phyloP scores from a whole-genome alignment of 768 basidiomycete species.

The Lactifluus rugatus region DNA sequence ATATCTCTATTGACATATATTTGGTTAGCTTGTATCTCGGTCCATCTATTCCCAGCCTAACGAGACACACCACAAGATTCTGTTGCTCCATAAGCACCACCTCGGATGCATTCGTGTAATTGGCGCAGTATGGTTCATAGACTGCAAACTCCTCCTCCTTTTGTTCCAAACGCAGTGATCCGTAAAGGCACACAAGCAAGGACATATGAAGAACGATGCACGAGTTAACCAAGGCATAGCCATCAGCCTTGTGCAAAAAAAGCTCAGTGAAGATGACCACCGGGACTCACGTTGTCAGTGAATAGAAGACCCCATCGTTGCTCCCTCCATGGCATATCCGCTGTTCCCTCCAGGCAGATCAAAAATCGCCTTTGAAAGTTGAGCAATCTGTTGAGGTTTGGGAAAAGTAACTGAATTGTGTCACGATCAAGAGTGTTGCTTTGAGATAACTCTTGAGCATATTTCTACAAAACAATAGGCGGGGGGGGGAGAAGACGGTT shows the following conservation, averaged over 20 bases:
- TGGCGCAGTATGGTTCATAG: conserved; percentile 96
- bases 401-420: conserved; percentile 92
- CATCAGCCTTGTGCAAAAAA: conserved; percentile 29
- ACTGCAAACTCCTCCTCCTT: conserved; percentile 94
- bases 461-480: conserved; percentile 50
- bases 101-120: conserved; percentile 81
- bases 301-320: conserved; percentile 86
- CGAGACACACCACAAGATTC: conserved; percentile 62
- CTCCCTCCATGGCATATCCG: conserved; percentile 71
- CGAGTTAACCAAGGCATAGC: conserved; percentile 29
- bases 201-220: conserved; percentile 26
- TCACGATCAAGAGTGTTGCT: conserved; percentile 85
- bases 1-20: conserved; percentile 42
- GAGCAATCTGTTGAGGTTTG: conserved; percentile 85
- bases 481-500: no score
- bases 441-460: conserved; percentile 73
- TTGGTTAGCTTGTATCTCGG: conserved; percentile 17
- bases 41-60: neutral
- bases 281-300: conserved; percentile 61
- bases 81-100: conserved; percentile 81
- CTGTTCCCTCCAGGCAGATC: conserved; percentile 79
- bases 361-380: conserved; percentile 96
- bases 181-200: conserved; percentile 5
- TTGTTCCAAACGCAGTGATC: conserved; percentile 33
- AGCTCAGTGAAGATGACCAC: conserved; percentile 5